Evolutionary conservation across 805 yeast species (phyloP), one percentile per base, ranked within the genome.

Genomic region (Zygotorulaspora sp.): DNA sequence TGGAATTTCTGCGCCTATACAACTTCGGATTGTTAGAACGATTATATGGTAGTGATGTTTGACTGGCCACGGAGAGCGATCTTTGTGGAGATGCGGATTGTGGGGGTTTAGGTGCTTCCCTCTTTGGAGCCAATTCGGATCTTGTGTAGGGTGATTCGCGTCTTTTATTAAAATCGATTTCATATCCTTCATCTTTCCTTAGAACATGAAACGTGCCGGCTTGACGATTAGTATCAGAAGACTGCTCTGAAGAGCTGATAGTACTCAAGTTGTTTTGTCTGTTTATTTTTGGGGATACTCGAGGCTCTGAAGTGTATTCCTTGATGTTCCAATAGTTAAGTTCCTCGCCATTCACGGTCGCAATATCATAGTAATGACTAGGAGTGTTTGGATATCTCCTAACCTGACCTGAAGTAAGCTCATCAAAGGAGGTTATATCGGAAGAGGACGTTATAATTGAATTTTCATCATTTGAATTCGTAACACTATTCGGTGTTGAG

Each of bases 91-190:
- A 55, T 2, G 43, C 37, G 27, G 47, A 48, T 2, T 48, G 50
- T 2, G 87, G 85, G 3, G 87, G 84, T 5, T 81, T 83, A 0
- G 87, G 88, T 0, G 87, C 83, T 9, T 71, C 77, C 50, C 95
- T 65, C 41, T 70, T 74, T 0, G 95, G 92, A 7, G 83, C 76
- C 15, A 83, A 65, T 39, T 67, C 73, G 1, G 79, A 71, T 13
- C 64, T 55, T 13, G 66, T 77, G 52, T 74, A 83, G 1, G 95
- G 94, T 0, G 95, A 80, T 31, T 76, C 77, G 30, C 95, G 64
- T 35, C 87, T 69, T 49, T 82, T 77, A 50, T 86, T 92, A 54
- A 86, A 86, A 58, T 88, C 88, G 43, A 85, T 85, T 51, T 83
- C 95, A 22, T 73, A 67, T 10, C 73, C 75, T n/a, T 74, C 77